Percentiles rank a stretch among this genome's conserved stretches.
These are phyloP conservation scores for Alternaria longipes DNA, from an alignment of 2,329 filamentous ascomycete species.

Conservation along the genomic window DNA sequence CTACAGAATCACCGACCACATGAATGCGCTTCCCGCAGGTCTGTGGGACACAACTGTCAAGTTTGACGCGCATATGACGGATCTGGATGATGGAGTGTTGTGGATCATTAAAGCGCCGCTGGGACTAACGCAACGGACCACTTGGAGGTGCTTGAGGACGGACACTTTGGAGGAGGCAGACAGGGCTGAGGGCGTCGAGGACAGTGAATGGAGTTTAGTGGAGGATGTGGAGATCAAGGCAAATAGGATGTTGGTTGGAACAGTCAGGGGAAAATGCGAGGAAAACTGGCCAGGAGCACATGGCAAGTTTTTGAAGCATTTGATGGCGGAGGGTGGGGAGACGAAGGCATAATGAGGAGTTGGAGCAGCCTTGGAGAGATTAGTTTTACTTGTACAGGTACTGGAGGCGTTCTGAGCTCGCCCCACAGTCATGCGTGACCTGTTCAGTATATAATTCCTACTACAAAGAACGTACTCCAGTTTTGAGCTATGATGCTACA, in stretches of 20 bases:
- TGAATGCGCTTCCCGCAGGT: constrained; percentile 48
- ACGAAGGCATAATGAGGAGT: background rate
- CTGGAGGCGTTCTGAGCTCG: background rate
- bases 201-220: constrained; percentile 44
- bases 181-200: constrained; percentile 18
- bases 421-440: background rate
- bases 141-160: constrained; percentile 41
- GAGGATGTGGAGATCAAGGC: constrained; percentile 51
- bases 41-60: constrained; percentile 50
- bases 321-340: constrained; percentile 19
- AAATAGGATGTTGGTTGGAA: constrained; percentile 44
- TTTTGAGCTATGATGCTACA: background rate
- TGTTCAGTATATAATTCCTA: background rate
- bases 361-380: background rate
- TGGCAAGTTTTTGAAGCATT: constrained; percentile 38
- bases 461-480: background rate
- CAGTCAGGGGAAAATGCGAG: constrained; percentile 51
- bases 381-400: background rate
- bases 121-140: constrained; percentile 45
- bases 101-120: constrained; percentile 50
- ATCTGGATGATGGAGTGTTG: constrained; percentile 44
- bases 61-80: constrained; percentile 47
- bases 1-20: constrained; percentile 50
- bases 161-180: constrained; percentile 25
- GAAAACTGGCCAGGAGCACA: constrained; percentile 48